Evolutionary conservation across 129 eudicot species (phyloP).

Genomic region (Chrysanthemum makinoi): DNA sequence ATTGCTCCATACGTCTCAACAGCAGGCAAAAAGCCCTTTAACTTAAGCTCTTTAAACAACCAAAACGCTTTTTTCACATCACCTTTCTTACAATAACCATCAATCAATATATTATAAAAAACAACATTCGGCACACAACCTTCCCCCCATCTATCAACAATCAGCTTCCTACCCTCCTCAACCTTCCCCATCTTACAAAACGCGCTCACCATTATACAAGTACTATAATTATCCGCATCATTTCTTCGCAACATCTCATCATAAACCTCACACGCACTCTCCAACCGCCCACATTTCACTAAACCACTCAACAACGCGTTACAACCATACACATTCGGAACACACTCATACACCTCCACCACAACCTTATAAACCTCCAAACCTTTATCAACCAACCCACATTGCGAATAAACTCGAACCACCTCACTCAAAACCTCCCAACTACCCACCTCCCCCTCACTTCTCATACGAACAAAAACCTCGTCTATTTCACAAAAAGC

Average conservation of each 20-base stretch:
- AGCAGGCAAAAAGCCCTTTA: constrained; percentile 70
- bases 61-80: constrained; percentile 49
- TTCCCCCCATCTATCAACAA: constrained; percentile 79
- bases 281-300: constrained; percentile 44
- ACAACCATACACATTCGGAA: constrained; percentile 65
- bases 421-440: constrained; percentile 54
- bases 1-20: constrained; percentile 78
- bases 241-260: constrained; percentile 61
- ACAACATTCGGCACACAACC: constrained; percentile 76
- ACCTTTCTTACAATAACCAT: constrained; percentile 84
- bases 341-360: constrained; percentile 26
- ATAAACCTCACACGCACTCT: constrained; percentile 48
- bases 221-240: constrained; percentile 66
- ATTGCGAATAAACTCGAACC: constrained; percentile 53
- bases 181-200: constrained; percentile 74
- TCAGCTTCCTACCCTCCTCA: constrained; percentile 65
- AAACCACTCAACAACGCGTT: constrained; percentile 70
- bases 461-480: constrained; percentile 43
- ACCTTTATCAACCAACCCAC: constrained; percentile 67
- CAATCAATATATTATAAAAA: constrained; percentile 74
- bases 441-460: constrained; percentile 46
- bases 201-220: constrained; percentile 69
- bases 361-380: constrained; percentile 46
- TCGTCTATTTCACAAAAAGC: constrained; percentile 55
- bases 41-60: constrained; percentile 61